Conservation (phyloP, 2,329 filamentous ascomycete genomes). For the Fusarium sp. region DNA sequence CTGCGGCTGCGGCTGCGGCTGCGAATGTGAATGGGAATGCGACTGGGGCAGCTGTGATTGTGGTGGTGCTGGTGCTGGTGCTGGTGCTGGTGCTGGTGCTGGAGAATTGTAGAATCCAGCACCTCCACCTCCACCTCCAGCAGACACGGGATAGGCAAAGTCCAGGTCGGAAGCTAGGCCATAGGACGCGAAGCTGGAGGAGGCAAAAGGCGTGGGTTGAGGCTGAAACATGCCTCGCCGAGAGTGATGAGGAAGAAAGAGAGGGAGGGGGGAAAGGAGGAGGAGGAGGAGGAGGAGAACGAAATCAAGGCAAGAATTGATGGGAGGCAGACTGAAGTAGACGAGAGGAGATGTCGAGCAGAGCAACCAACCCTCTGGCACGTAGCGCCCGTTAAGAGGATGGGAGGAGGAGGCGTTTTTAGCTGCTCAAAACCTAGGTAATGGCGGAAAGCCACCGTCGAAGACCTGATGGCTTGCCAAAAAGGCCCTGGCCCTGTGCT, state of each 20-base stretch:
- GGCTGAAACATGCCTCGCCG: slow-evolving; percentile 62
- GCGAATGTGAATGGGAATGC: not conserved
- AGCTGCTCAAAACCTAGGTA: slow-evolving; percentile 16
- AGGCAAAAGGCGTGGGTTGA: slow-evolving; percentile 59
- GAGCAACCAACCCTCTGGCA: slow-evolving; percentile 9
- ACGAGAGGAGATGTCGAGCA: slow-evolving; percentile 7
- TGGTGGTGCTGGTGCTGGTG: slow-evolving; percentile 22
- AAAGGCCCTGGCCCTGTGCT: slow-evolving; percentile 11
- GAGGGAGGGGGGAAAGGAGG: slow-evolving; percentile 11
- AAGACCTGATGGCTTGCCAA: slow-evolving; percentile 16
- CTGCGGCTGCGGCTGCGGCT: slow-evolving; percentile 12
- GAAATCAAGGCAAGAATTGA: slow-evolving; percentile 21
- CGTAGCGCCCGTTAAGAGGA: not conserved
- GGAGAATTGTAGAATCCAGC: slow-evolving; percentile 30
- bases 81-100: slow-evolving; percentile 19
- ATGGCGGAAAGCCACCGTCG: slow-evolving; percentile 29
- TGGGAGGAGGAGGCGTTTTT: slow-evolving; percentile 30
- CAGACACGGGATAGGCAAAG: slow-evolving; percentile 41
- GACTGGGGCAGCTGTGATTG: slow-evolving; percentile 12
- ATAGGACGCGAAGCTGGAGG: slow-evolving; percentile 54
- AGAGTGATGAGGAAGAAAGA: slow-evolving; percentile 18
- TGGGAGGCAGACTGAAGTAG: not conserved
- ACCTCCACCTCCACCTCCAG: slow-evolving; percentile 44
- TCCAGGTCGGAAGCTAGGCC: slow-evolving; percentile 49
- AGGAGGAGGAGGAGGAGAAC: slow-evolving; percentile 14